A percentile compares a stretch with the other conserved stretches of the same genome.
phyloP scores from a whole-genome alignment of 2,329 filamentous ascomycete species.

The Ilyonectria sp. region DNA sequence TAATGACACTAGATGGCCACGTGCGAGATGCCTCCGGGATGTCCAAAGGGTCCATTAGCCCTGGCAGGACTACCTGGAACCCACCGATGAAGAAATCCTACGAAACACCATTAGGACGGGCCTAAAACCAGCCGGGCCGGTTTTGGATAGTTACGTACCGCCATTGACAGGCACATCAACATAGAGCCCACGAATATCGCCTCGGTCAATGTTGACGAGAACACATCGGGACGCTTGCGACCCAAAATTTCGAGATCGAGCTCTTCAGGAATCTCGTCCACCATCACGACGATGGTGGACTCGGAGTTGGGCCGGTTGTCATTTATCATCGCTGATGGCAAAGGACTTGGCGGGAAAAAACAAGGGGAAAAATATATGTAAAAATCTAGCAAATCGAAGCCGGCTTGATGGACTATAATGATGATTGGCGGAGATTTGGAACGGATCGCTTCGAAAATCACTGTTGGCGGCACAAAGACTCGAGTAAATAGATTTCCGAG shows the following conservation, averaged over 20 bases:
- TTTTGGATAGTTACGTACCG: slow-evolving; percentile 56
- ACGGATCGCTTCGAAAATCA: slow-evolving; percentile 15
- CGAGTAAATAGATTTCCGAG: slow-evolving; percentile 10
- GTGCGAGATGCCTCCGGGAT: slow-evolving; percentile 74
- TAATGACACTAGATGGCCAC: slow-evolving; percentile 76
- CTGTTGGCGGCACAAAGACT: background rate
- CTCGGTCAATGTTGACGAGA: slow-evolving; percentile 67
- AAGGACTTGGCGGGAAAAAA: background rate
- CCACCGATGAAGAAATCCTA: slow-evolving; percentile 82
- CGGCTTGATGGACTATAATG: background rate
- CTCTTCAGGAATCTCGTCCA: slow-evolving; percentile 36
- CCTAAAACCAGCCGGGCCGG: background rate
- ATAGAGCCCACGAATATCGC: slow-evolving; percentile 72
- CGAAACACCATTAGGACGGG: background rate
- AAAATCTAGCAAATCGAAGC: background rate
- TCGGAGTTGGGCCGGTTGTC: background rate
- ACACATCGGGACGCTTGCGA: slow-evolving; percentile 69
- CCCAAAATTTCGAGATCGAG: slow-evolving; percentile 69
- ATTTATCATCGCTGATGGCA: background rate
- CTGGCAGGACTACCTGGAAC: slow-evolving; percentile 79
- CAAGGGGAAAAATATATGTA: background rate
- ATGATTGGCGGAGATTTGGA: background rate
- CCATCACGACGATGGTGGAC: background rate
- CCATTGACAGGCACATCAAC: slow-evolving; percentile 71
- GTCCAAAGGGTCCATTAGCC: slow-evolving; percentile 71